Evolutionary conservation across 2,329 filamentous ascomycete species (phyloP).

Genomic region (Arthrobotrys musiformis): DNA sequence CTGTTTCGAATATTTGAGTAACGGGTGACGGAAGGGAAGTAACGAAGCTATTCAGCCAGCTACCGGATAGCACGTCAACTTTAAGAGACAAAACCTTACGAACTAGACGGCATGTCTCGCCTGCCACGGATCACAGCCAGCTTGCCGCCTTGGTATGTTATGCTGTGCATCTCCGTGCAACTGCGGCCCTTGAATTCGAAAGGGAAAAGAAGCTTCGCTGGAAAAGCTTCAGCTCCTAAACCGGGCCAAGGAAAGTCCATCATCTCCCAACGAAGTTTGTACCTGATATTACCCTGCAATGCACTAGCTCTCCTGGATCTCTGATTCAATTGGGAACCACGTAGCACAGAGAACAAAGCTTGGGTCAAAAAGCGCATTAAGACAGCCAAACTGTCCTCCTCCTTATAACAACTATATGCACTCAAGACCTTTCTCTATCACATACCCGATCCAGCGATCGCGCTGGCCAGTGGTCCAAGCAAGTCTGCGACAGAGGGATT

Average conservation of each 20-base stretch:
- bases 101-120: conserved; percentile 36
- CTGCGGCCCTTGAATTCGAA: conserved; percentile 14
- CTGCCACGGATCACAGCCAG: conserved; percentile 43
- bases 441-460: conserved; percentile 49
- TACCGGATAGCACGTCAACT: conserved; percentile 52
- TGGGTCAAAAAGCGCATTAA: conserved; percentile 16
- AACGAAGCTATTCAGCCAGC: conserved; percentile 26
- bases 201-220: conserved; percentile 28
- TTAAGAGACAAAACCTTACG: conserved; percentile 11
- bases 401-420: conserved; percentile 35
- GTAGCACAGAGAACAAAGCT: conserved; percentile 42
- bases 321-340: conserved; percentile 42
- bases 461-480: conserved; percentile 20
- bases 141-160: conserved; percentile 49
- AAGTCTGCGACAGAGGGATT: conserved; percentile 29
- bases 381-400: conserved; percentile 27
- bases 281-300: conserved; percentile 39
- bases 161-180: conserved; percentile 43
- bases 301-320: conserved; percentile 22
- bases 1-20: conserved; percentile 5
- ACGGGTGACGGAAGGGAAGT: conserved; percentile 16
- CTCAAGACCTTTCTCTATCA: conserved; percentile 53
- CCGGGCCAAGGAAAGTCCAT: conserved; percentile 10
- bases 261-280: conserved; percentile 9
- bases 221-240: conserved; percentile 24